Evolutionary conservation across 2,329 filamentous ascomycete genomes (phyloP), one percentile per base, ranked within the genome.

Genomic region (Rachicladosporium sp.): DNA sequence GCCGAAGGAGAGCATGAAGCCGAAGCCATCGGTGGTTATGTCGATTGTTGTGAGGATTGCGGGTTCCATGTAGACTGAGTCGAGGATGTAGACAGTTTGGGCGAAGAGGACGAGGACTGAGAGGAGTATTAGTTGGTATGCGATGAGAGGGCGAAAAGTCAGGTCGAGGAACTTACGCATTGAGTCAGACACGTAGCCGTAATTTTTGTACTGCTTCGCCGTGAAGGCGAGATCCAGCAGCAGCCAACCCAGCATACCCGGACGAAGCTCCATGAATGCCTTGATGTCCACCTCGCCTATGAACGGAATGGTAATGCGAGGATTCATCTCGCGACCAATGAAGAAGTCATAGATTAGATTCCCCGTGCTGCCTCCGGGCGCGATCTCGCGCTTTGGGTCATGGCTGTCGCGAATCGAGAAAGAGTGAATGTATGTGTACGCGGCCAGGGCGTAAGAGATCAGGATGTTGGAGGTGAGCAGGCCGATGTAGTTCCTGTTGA

Each of bases 331-430:
- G 21, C 89, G 83, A 12, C 89, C 89, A 48, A 96, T 95, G 65
- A 87, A 96, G 78, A 86, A 96, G 63, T 96, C 89, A 60, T 96
- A 95, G 30, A 95, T 63, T 46, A 86, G 66, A 61, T 93, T 95
- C 42, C 87, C 88, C 1, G 77, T 78, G 55, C 82, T 75, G 10
- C 87, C 88, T 33, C 88, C 87, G 1, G 76, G 75, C 0, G 88
- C 88, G 6, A 96, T 72, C 58, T 91, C 80, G 31, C 88, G 82
- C 46, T 74, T 67, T 35, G 80, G 71, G 9, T 72, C 67, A 58
- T 93, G 85, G 33, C 75, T 78, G n/a, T 76, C 64, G 58, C 83
- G 82, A 47, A 94, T 82, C 38, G 72, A 71, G 66, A 95, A 95
- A 57, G 84, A 93, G 50, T 73, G 73, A 41, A 84, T 61, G 55